These are phyloP conservation scores for Penicillium mononematosum DNA, from an alignment of 495 filamentous ascomycete species.

Conservation along the genomic window DNA sequence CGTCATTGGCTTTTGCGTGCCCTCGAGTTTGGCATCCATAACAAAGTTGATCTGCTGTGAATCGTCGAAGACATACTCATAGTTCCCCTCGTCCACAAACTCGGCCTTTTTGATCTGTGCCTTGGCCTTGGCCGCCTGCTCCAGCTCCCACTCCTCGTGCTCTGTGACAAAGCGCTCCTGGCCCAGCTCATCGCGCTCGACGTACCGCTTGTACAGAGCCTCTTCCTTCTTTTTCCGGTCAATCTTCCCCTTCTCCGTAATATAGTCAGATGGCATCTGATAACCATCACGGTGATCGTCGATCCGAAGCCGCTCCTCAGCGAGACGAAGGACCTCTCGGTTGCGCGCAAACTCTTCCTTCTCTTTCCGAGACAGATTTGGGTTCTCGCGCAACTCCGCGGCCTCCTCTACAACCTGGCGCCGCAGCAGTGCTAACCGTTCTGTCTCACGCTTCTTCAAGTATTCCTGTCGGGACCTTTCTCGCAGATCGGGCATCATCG, in stretches of 20 bases:
- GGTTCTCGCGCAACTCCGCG: slow-evolving; percentile 75
- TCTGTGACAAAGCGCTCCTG: slow-evolving; percentile 91
- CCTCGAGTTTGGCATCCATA: slow-evolving; percentile 67
- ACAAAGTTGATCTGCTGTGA: slow-evolving; percentile 85
- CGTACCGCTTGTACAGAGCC: slow-evolving; percentile 85
- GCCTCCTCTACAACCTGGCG: slow-evolving; percentile 92
- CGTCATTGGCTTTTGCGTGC: slow-evolving; percentile 64
- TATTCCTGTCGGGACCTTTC: slow-evolving; percentile 88
- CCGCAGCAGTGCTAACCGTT: slow-evolving; percentile 77
- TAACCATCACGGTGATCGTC: slow-evolving; percentile 94
- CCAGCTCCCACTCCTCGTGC: slow-evolving; percentile 92
- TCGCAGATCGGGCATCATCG: slow-evolving; percentile 72
- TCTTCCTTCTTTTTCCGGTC: slow-evolving; percentile 88
- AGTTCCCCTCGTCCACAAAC: slow-evolving; percentile 79
- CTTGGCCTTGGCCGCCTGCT: slow-evolving; percentile 87
- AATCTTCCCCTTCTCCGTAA: slow-evolving; percentile 88
- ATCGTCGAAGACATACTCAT: slow-evolving; percentile 93
- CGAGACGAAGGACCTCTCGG: slow-evolving; percentile 78
- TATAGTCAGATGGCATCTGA: slow-evolving; percentile 90
- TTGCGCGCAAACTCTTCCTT: slow-evolving; percentile 91
- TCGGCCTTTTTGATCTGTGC: slow-evolving; percentile 76
- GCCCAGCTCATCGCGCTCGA: slow-evolving; percentile 83
- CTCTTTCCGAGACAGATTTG: slow-evolving; percentile 70
- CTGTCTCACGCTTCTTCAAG: slow-evolving; percentile 84
- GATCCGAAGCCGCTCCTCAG: slow-evolving; percentile 82